phyloP scores from a whole-genome alignment of 2,329 filamentous ascomycete species.

The Botrytis porri region DNA sequence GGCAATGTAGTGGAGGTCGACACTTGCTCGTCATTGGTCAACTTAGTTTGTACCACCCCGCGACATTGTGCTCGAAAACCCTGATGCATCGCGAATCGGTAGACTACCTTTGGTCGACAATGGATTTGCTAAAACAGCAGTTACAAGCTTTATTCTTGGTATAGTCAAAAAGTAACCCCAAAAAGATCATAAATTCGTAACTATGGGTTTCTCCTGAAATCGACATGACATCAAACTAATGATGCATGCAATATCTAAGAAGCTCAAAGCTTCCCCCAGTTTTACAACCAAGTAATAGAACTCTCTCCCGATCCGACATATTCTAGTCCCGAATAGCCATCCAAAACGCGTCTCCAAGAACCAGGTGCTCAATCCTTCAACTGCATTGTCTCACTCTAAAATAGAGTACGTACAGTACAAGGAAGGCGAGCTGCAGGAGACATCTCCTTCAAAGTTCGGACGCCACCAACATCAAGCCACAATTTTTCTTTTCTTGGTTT shows the following conservation, averaged over 20 bases:
- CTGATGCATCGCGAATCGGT: background rate
- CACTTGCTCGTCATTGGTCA: background rate
- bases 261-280: background rate
- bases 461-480: slow-evolving; percentile 12
- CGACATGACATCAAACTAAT: slow-evolving; percentile 17
- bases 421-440: background rate
- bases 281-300: background rate
- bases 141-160: background rate
- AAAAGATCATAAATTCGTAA: background rate
- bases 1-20: background rate
- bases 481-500: background rate
- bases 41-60: background rate
- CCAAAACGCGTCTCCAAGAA: background rate
- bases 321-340: background rate
- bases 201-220: background rate
- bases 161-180: background rate
- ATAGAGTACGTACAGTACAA: background rate
- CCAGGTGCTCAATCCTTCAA: background rate
- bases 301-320: background rate
- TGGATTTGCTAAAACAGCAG: background rate
- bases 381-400: background rate
- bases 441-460: background rate
- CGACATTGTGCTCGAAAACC: background rate
- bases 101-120: background rate
- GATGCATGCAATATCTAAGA: background rate